Conservation (phyloP, 1,284 basidiomycete species). For the Malassezia yamatoensis region DNA sequence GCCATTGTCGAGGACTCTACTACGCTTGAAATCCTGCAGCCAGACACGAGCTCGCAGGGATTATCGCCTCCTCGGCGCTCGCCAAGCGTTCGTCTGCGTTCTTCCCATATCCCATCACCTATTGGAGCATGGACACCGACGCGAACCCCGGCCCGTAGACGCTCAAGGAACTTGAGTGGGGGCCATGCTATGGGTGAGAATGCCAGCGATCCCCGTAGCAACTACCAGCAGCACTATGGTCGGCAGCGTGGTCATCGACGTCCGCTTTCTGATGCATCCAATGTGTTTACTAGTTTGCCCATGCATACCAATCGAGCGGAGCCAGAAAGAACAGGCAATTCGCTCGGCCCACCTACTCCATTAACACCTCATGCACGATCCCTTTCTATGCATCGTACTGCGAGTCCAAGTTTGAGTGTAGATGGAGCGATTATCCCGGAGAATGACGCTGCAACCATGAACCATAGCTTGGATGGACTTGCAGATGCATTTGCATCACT, state of each 20-base stretch:
- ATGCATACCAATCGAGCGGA: slow-evolving; percentile 1
- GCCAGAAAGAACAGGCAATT: background rate
- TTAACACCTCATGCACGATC: background rate
- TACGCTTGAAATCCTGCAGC: slow-evolving; percentile 38
- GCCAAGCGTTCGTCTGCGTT: background rate
- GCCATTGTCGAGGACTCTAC: slow-evolving; percentile 35
- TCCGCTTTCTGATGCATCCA: slow-evolving; percentile 7
- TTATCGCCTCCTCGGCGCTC: slow-evolving; percentile 4
- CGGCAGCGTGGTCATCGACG: slow-evolving; percentile 11
- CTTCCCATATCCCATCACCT: background rate
- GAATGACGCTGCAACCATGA: slow-evolving; percentile 28
- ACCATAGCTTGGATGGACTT: slow-evolving; percentile 34
- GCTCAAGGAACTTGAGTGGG: background rate
- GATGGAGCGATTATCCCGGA: slow-evolving; percentile 43
- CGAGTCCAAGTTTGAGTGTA: slow-evolving; percentile 34
- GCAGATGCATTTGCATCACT: slow-evolving; percentile 25
- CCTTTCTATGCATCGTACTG: background rate
- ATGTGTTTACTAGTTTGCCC: background rate
- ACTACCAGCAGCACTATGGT: slow-evolving; percentile 1
- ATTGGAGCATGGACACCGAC: background rate
- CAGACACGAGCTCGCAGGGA: background rate
- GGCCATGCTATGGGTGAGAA: background rate
- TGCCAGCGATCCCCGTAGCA: background rate
- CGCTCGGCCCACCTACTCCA: background rate
- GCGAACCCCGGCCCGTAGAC: background rate